Base-by-base conservation (phyloP, 805 yeast genomes). In the Candida broadrunensis region DNA sequence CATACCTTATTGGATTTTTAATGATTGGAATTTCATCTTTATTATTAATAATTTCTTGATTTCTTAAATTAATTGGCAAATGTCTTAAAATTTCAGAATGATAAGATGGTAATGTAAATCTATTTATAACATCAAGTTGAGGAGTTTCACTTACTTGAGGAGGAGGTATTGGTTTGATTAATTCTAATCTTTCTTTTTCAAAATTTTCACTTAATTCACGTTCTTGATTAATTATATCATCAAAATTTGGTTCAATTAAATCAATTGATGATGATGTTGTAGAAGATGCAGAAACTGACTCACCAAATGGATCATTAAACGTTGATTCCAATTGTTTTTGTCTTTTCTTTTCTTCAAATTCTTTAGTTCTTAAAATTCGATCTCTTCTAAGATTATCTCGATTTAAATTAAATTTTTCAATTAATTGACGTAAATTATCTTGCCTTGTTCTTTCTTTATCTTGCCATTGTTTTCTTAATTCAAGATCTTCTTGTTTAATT, bases 1-100 rank as follows among this genome's bases (percentile, higher is more conserved):
- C 47, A 38, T 59, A 59, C 29, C 66, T 59, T n/a, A 70, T 55
- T 4, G 71, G 71, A 30, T 55, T 56, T 44, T 66, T 67, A 15
- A 70, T 56, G 2, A 45, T 30, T 12, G 55, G 50, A 3, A 45
- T 18, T 24, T 49, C 51, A 19, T 44, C 45, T 13, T 38, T 27
- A 19, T 31, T 20, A 16, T 18, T 15, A 13, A 47, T 52, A 6
- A 52, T 56, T 17, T 6, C 11, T n/a, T n/a, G n/a, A 11, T 3
- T 13, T 36, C 72, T 47, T 19, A 66, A 54, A 13, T 63, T 63
- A n/a, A 60, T 41, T 2, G 74, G 73, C 21, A 70, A 43, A 39
- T 51, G 50, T 18, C 54, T 48, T 32, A 54, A 39, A 25, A 70
- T 61, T 39, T 70, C 73, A 1, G 48, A 52, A 43, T 66, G 54